A percentile compares a stretch with the other conserved stretches of the same genome.
These are phyloP conservation scores for Tephrocybe sp. DNA, from an alignment of 768 basidiomycete genomes.

Conservation along the genomic window DNA sequence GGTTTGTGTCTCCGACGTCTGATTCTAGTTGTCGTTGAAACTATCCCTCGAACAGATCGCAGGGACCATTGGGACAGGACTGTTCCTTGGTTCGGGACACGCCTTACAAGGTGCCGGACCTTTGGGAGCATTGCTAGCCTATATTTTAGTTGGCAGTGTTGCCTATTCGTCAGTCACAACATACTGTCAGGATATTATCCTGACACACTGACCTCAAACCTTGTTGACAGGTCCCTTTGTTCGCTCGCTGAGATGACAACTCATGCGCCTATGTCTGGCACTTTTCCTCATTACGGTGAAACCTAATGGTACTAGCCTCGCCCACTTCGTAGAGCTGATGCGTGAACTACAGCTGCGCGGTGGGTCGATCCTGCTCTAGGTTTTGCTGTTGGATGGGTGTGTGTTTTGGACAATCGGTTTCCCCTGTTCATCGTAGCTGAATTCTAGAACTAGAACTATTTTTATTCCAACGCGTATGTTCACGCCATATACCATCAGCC, in stretches of 20 bases:
- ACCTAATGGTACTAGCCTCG: neutral
- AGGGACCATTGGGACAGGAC: conserved; percentile 73
- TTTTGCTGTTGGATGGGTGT: conserved; percentile 58
- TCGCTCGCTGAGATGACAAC: conserved; percentile 81
- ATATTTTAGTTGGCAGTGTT: conserved; percentile 62
- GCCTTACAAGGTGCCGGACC: conserved; percentile 64
- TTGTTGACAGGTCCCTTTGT: conserved; percentile 48
- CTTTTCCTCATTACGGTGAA: conserved; percentile 70
- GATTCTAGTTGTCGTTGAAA: neutral
- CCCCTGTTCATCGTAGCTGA: neutral
- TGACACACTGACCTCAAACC: neutral
- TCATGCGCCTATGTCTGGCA: conserved; percentile 75
- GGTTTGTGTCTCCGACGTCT: conserved; percentile 34
- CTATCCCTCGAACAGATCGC: conserved; percentile 50
- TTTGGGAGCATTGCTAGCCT: conserved; percentile 64
- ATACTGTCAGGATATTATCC: neutral
- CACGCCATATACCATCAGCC: neutral
- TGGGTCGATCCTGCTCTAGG: conserved; percentile 63
- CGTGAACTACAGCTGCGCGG: conserved; percentile 37
- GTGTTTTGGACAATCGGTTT: conserved; percentile 14
- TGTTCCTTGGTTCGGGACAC: conserved; percentile 70
- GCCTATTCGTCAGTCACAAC: conserved; percentile 54
- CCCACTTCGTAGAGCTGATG: too few species aligned
- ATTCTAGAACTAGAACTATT: conserved; percentile 38
- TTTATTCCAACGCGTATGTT: conserved; percentile 40